Evolutionary conservation across 2,329 filamentous ascomycete genomes (phyloP), one percentile per base, ranked within the genome.

Genomic region (Ilyonectria robusta): DNA sequence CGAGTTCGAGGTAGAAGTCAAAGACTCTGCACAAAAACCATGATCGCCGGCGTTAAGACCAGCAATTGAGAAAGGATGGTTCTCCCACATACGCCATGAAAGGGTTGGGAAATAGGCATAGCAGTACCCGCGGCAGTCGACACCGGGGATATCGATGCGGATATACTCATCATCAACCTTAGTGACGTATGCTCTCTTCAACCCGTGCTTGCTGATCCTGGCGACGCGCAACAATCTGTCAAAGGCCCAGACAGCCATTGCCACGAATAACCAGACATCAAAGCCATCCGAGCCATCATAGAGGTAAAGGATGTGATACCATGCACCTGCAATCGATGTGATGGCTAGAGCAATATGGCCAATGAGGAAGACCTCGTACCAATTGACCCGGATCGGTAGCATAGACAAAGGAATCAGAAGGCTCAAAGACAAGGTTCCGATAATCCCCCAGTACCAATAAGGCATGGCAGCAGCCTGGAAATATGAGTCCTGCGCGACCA

Each of bases 361-460:
- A 6, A 81, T 68, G 0, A 87, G 76, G 68, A 87, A 87, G 0
- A 83, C 31, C 71, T 86, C 84, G 69, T 84, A 86, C 4, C 73
- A 71, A 37, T 68, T 73, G 37, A 75, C 76, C 10, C 84, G 79
- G 19, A 86, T 48, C 1, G 77, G 78, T 13, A 84, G 70, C 0
- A 79, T 69, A 0, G 80, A 82, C 26, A 77, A 70, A 11, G 78
- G 67, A 0, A 81, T 58, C 2, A 84, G 63, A 1, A 80, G 65
- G 1, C 73, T 70, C 40, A 76, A 74, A 1, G 73, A 59, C 0
- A 84, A 59, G 0, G 82, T 85, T 1, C 74, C 84, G 3, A 83
- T 78, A 47, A 81, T 77, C 0, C 84, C 84, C 81, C 81, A 85
- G 33, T 77, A 75, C 84, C 84, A 86, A 60, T 83, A 86, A 0